These are phyloP conservation scores for Takakia lepidozioides DNA, from an alignment of 225 moss, liverwort and hornwort species.

Conservation along the genomic window DNA sequence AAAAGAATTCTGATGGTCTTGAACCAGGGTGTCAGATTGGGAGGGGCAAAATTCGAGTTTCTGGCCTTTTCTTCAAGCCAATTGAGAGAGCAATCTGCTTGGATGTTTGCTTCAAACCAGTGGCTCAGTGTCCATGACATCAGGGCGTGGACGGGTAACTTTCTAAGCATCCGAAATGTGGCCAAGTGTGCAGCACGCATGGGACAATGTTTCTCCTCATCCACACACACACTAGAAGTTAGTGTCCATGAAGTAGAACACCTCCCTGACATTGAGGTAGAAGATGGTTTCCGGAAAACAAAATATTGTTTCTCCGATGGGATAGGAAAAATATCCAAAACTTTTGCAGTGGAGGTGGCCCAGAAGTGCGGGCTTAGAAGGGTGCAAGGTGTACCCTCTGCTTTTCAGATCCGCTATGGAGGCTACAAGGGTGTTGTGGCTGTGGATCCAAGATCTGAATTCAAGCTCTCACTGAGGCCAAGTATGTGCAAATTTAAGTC, in stretches of 20 bases:
- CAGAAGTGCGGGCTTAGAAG: conserved; percentile 38
- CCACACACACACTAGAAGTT: conserved; percentile 64
- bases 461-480: conserved; percentile 57
- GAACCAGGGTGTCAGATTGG: conserved; percentile 41
- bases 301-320: conserved; percentile 86
- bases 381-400: conserved; percentile 52
- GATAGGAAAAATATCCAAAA: conserved; percentile 67
- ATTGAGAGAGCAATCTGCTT: conserved; percentile 73
- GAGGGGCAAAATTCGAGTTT: conserved; percentile 63
- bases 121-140: conserved; percentile 39
- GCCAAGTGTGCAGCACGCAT: conserved; percentile 87
- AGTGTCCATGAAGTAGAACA: conserved; percentile 24
- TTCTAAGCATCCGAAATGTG: conserved; percentile 64
- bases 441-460: conserved; percentile 42
- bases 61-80: conserved; percentile 83
- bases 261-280: conserved; percentile 48
- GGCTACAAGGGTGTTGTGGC: conserved; percentile 91
- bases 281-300: conserved; percentile 16
- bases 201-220: conserved; percentile 95
- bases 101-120: conserved; percentile 70
- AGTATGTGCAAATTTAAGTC: conserved; percentile 81
- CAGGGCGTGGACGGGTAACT: conserved; percentile 82
- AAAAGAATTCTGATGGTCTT: conserved; percentile 42
- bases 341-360: conserved; percentile 60
- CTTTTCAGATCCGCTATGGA: conserved; percentile 85